Evolutionary conservation across 192 early-diverging fungal species (phyloP), one percentile per base, ranked within the genome.

Genomic region (Dispira parvispora): DNA sequence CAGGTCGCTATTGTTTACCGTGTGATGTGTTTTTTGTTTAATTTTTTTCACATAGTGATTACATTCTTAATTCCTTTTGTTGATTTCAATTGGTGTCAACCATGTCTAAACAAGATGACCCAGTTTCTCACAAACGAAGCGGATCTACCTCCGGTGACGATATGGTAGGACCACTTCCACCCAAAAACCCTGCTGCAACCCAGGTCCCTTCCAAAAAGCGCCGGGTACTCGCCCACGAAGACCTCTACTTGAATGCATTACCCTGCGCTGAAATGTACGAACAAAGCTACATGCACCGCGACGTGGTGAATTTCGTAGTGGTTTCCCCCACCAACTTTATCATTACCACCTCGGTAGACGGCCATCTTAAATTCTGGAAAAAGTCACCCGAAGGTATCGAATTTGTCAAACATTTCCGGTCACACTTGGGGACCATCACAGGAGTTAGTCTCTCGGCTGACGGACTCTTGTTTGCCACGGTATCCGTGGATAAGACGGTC

Each of bases 301-400:
- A 97, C 67, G 74, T 78, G 2, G 75, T 99, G 45, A 91, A 88
- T 61, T 83, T 82, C 66, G 81, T 92, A 4, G 76, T 75, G 1
- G 78, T 88, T 16, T 85, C 90, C 26, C 75, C 71, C 63, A 91
- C 84, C 8, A 92, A 94, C 62, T 99, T 96, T 72, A 71, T 99
- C 38, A 81, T 99, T 46, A 99, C 96, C 3, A 87, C 90, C 0
- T 97, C 94, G 0, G 75, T 85, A 0, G 93, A 99, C 72, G 96
- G 96, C 1, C 94, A 95, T 64, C 82, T 99, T 14, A 99, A 99
- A 72, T 99, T 97, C 62, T 99, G 96, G 96, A 97, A 99, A 69
- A 97, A 96, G 76, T 83, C 87, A 20, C 80, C 75, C 8, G 75
- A 75, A 44, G 96, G 94, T 13, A 87, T 99, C 47, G 96, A 99